Conservation (phyloP, 805 yeast species). For the Diddensiella caesifluorescens region DNA sequence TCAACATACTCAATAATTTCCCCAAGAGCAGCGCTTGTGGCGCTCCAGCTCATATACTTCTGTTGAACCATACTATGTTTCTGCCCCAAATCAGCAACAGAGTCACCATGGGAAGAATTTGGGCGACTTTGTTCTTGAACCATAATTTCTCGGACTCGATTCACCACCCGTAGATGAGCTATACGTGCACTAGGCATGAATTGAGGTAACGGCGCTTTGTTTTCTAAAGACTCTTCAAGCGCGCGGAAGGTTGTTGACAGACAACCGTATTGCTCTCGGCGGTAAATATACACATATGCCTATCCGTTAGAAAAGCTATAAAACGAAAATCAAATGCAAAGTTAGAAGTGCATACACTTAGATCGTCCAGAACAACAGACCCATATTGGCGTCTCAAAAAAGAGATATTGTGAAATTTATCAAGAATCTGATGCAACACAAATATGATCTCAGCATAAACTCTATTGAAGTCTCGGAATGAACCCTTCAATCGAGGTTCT, state of each 20-base stretch:
- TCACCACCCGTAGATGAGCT: conserved; percentile 43
- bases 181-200: conserved; percentile 45
- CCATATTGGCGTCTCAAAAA: conserved; percentile 41
- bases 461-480: conserved; percentile 36
- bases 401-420: conserved; percentile 43
- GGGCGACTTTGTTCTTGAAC: conserved; percentile 4
- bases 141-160: conserved; percentile 39
- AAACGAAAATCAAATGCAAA: not conserved
- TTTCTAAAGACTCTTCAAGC: conserved; percentile 40
- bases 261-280: conserved; percentile 43
- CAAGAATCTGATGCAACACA: conserved; percentile 42
- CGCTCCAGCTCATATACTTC: conserved; percentile 47
- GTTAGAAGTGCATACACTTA: conserved; percentile 26
- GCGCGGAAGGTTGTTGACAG: conserved; percentile 38
- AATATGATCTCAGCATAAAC: conserved; percentile 43
- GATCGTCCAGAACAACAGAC: conserved; percentile 42
- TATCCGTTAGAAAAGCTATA: not conserved
- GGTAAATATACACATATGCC: conserved; percentile 37
- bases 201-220: conserved; percentile 46
- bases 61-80: conserved; percentile 24
- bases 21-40: conserved; percentile 44
- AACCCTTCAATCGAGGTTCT: conserved; percentile 47
- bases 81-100: conserved; percentile 13
- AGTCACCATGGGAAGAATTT: not conserved
- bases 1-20: conserved; percentile 48